Evolutionary conservation across 495 filamentous ascomycete genomes (phyloP).

Genomic region (Cladorrhinum samala): DNA sequence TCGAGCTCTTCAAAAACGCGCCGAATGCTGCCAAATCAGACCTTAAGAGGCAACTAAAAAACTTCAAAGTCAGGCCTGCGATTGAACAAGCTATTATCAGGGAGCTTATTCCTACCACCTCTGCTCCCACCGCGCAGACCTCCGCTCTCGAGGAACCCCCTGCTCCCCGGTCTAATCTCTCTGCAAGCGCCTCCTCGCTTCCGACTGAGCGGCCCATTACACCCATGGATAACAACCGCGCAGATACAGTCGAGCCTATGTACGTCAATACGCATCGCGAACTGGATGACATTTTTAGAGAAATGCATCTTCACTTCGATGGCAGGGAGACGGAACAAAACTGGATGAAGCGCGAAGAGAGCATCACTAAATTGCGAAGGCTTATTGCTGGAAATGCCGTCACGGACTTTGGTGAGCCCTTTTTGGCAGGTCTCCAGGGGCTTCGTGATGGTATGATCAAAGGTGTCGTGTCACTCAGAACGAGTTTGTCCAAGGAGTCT

Average conservation of each 20-base stretch:
- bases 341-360: slow-evolving; percentile 81
- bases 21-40: slow-evolving; percentile 80
- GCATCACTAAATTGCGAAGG: slow-evolving; percentile 63
- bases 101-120: slow-evolving; percentile 57
- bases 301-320: slow-evolving; percentile 77
- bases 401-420: slow-evolving; percentile 64
- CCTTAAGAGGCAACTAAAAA: slow-evolving; percentile 72
- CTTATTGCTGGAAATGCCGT: slow-evolving; percentile 80
- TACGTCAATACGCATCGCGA: slow-evolving; percentile 77
- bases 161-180: slow-evolving; percentile 33
- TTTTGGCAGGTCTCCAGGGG: slow-evolving; percentile 60
- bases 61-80: slow-evolving; percentile 72
- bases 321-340: slow-evolving; percentile 87
- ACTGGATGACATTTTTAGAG: slow-evolving; percentile 72
- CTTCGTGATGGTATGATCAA: slow-evolving; percentile 88
- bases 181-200: slow-evolving; percentile 45
- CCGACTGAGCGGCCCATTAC: slow-evolving; percentile 44
- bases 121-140: slow-evolving; percentile 40
- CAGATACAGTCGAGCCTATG: slow-evolving; percentile 68
- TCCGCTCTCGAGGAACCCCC: slow-evolving; percentile 36
- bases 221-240: slow-evolving; percentile 49
- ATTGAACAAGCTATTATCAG: slow-evolving; percentile 74
- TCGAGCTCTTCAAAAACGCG: slow-evolving; percentile 77
- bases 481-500: slow-evolving; percentile 79
- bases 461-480: slow-evolving; percentile 75